Evolutionary conservation across 495 filamentous ascomycete genomes (phyloP).

Genomic region (Neurospora africana): DNA sequence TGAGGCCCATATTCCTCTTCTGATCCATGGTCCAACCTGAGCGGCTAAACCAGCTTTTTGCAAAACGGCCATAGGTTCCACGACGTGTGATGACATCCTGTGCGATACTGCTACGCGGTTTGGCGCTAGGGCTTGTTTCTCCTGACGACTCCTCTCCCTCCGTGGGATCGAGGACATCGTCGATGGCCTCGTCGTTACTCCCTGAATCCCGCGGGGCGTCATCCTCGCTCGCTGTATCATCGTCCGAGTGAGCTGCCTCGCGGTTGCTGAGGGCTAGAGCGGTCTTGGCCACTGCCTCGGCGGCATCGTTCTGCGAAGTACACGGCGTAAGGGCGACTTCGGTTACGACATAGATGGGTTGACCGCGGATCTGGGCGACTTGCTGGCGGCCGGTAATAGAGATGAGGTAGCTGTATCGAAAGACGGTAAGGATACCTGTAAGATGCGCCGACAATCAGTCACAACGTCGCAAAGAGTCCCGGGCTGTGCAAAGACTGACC

Average conservation of each 20-base stretch:
- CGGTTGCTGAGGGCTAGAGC: slow-evolving; percentile 36
- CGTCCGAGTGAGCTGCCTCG: slow-evolving; percentile 20
- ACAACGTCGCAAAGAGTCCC: slow-evolving; percentile 62
- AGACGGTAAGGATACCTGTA: slow-evolving; percentile 62
- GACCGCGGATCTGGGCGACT: slow-evolving; percentile 74
- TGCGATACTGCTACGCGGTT: slow-evolving; percentile 46
- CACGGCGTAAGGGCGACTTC: slow-evolving; percentile 83
- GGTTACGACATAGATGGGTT: slow-evolving; percentile 72
- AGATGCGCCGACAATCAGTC: slow-evolving; percentile 44
- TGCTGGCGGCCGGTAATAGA: slow-evolving; percentile 74
- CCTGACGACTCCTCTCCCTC: slow-evolving; percentile 15
- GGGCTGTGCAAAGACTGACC: slow-evolving; percentile 43
- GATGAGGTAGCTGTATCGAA: slow-evolving; percentile 65
- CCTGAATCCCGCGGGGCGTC: slow-evolving; percentile 23
- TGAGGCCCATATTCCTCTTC: slow-evolving; percentile 48
- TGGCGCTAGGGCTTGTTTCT: slow-evolving; percentile 28
- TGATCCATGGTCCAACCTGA: slow-evolving; percentile 61
- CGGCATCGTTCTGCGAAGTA: slow-evolving; percentile 62
- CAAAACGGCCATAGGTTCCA: slow-evolving; percentile 77
- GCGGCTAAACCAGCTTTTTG: slow-evolving; percentile 78
- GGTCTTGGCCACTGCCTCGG: slow-evolving; percentile 55
- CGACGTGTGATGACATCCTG: slow-evolving; percentile 73
- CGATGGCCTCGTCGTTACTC: slow-evolving; percentile 15
- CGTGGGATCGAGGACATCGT: slow-evolving; percentile 13
- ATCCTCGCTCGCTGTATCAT: slow-evolving; percentile 21